Base-by-base conservation (phyloP, 192 early-diverging fungal genomes). In the Dissophora ornata region DNA sequence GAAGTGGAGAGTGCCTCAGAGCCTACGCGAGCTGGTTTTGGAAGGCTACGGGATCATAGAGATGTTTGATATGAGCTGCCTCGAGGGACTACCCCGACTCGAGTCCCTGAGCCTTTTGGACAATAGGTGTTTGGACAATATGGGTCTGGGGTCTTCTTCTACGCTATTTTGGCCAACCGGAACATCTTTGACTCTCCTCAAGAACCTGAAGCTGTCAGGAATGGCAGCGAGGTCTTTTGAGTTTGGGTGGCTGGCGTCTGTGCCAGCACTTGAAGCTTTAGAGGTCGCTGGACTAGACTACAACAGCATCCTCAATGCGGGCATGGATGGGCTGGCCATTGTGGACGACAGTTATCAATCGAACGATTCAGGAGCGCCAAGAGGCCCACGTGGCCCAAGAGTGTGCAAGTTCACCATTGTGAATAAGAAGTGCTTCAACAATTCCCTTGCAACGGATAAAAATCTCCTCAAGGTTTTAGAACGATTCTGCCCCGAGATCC, bases 211-310 rank as follows among this genome's bases (percentile, higher is more conserved):
- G 3, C 60, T 62, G 1, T 50, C 47, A 40, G 47, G 47, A 18
- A 1, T 28, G 1, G 22, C 25, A 15, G 60, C 60, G 1, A 51
- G 40, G 16, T 51, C 48, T 15, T 62, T 62, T 25, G 32, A 24
- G 2, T 51, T 62, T 41, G 36, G 51, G 2, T 62, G 60, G 60
- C 2, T 62, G 47, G 3, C 5, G 22, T 21, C 21, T 32, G 18
- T 48, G 1, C 47, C 60, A 4, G 7, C 22, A 1, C 21, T 62
- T 11, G 36, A 62, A 15, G 19, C 29, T 1, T 28, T 62, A 25
- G 36, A 50, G 36, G 47, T 62, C 16, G 11, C 25, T 28, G 60
- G 60, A 22, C 42, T 62, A 9, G 42, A 62, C 6, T 62, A 51
- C 36, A 49, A 19, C 10, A 15, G 41, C 6, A 7, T 36, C 9